Conservation (phyloP, 352 stramenopile genomes). For the Globisporangium iwayamae region DNA sequence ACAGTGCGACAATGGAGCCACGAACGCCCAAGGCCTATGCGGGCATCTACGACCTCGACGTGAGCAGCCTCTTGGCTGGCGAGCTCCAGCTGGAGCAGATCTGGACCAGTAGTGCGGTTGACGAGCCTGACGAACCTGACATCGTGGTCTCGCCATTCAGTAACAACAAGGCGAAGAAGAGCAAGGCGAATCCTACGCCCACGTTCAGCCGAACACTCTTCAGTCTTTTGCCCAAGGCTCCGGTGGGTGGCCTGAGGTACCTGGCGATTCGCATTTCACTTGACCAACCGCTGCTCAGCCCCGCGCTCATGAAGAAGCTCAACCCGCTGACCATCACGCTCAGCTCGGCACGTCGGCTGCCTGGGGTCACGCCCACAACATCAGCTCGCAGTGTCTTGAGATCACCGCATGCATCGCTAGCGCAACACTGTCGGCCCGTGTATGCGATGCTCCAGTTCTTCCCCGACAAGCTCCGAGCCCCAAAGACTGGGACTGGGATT, state of each 20-base stretch:
- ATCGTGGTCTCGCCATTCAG: neutral
- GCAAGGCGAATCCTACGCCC: constrained; percentile 6
- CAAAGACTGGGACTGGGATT: neutral
- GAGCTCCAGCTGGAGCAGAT: constrained; percentile 40
- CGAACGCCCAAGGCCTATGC: constrained; percentile 29
- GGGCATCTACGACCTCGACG: constrained; percentile 59
- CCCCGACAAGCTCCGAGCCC: constrained; percentile 23
- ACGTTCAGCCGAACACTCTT: constrained; percentile 27
- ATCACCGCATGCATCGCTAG: constrained; percentile 38
- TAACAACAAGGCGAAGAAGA: constrained; percentile 2
- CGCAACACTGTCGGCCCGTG: constrained; percentile 44
- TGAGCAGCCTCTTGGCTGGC: constrained; percentile 44
- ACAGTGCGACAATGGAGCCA: neutral
- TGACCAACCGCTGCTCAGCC: constrained; percentile 44
- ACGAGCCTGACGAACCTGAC: neutral
- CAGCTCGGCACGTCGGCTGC: constrained; percentile 34
- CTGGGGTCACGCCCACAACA: constrained; percentile 31
- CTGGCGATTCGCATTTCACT: constrained; percentile 48
- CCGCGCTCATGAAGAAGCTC: constrained; percentile 34
- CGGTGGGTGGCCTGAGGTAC: constrained; percentile 26
- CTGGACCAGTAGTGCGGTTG: constrained; percentile 22
- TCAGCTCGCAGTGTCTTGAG: constrained; percentile 13
- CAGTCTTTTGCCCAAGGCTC: constrained; percentile 11
- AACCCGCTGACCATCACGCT: constrained; percentile 73
- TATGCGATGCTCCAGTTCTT: constrained; percentile 62